Evolutionary conservation across 1,284 basidiomycete species (phyloP).

Genomic region (Trametes pubescens): DNA sequence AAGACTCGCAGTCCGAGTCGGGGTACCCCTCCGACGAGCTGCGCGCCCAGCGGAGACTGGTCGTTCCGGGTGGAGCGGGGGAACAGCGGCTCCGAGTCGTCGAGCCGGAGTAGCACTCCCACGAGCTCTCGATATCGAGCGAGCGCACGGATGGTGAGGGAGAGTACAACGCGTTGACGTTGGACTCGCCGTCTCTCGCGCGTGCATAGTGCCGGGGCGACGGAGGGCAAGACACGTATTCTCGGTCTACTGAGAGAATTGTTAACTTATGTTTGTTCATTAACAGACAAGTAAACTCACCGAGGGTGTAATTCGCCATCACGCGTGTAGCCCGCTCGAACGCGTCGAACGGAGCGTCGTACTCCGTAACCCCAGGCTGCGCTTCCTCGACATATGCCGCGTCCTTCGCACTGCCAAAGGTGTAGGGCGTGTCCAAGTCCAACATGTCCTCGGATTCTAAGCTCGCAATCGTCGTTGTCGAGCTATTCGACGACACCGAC

Average conservation of each 20-base stretch:
- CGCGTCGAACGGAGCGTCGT: constrained; percentile 3
- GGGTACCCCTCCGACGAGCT: neutral
- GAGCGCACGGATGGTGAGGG: constrained; percentile 10
- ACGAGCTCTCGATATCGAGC: constrained; percentile 10
- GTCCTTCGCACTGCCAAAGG: neutral
- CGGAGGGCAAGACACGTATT: constrained; percentile 15
- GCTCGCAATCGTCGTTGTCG: constrained; percentile 11
- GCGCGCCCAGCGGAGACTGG: neutral
- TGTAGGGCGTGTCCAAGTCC: neutral
- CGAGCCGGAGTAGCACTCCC: constrained; percentile 7
- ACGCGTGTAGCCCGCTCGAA: neutral
- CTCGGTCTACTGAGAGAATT: neutral
- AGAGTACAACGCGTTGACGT: neutral
- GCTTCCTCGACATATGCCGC: neutral
- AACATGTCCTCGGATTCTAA: constrained; percentile 4
- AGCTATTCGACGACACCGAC: constrained; percentile 14
- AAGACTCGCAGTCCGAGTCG: neutral
- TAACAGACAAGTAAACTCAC: neutral
- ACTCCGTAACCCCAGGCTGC: neutral
- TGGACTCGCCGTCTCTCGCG: neutral
- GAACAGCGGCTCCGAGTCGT: constrained; percentile 15
- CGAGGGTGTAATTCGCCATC: neutral
- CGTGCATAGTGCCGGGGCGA: constrained; percentile 7
- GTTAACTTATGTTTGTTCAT: neutral
- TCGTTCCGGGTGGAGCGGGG: neutral